Evolutionary conservation across 1,139 yeast genomes (phyloP).

Genomic region (Pichia terricola): DNA sequence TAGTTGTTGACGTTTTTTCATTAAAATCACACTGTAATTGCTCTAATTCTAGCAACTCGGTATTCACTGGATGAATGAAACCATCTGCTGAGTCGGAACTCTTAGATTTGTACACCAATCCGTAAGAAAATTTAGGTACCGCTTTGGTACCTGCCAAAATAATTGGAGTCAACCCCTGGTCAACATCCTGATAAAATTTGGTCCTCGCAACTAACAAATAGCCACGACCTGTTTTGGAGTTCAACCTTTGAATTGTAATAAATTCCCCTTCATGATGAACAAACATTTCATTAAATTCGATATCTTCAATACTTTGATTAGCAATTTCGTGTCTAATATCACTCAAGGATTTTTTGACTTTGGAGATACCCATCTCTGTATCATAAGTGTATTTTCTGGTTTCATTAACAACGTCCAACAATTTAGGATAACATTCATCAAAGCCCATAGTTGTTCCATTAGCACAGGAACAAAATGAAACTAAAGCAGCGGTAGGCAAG

Average conservation of each 20-base stretch:
- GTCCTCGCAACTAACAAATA: conserved; percentile 85
- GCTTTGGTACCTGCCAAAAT: conserved; percentile 59
- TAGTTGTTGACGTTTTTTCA: conserved; percentile 33
- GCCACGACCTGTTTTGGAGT: conserved; percentile 79
- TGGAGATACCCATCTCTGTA: conserved; percentile 78
- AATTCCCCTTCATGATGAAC: conserved; percentile 91
- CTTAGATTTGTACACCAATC: conserved; percentile 47
- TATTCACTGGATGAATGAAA: conserved; percentile 52
- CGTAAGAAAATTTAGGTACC: conserved; percentile 48
- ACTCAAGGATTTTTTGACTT: conserved; percentile 54
- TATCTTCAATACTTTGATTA: conserved; percentile 49
- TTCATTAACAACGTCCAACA: conserved; percentile 78
- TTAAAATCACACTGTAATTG: conserved; percentile 40
- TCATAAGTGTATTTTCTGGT: conserved; percentile 50
- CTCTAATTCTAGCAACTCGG: conserved; percentile 44
- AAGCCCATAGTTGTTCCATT: conserved; percentile 92
- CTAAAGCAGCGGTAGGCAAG: conserved; percentile 88
- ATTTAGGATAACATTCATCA: conserved; percentile 81
- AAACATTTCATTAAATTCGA: conserved; percentile 80
- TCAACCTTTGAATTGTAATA: conserved; percentile 81
- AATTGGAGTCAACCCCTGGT: conserved; percentile 52
- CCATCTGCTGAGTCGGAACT: conserved; percentile 19
- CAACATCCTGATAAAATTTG: conserved; percentile 45
- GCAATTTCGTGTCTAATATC: conserved; percentile 54
- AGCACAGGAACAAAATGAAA: conserved; percentile 87